Base-by-base conservation (phyloP, 371 early-diverging fungal species). In the Actinomucor elegans region DNA sequence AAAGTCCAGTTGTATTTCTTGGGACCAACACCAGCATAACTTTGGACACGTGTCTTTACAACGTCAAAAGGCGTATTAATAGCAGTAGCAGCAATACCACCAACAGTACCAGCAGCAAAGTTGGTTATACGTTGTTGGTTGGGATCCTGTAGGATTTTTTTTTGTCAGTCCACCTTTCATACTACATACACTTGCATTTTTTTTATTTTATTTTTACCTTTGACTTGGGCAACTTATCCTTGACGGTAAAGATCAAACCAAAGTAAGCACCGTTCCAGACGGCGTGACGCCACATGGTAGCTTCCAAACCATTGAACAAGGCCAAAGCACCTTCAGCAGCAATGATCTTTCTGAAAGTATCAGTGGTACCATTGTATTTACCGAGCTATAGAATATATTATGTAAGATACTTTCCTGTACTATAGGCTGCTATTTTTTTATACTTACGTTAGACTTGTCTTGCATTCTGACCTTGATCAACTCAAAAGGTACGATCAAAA, bases 41-140 rank as follows among this genome's bases (percentile, higher is more conserved):
- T 89, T 75, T 98, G 98, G 42, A 98, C 86, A 55, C 98, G 84
- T 1, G 97, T 94, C 84, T 98, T 98, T 54, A 95, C 95, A 26
- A 98, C 98, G 76, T 98, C 98, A 47, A 95, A 89, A 8, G 98
- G 97, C 21, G 96, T 97, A 75, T 98, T 98, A 48, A 94, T 63
- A 36, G 91, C 81, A 11, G 98, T 98, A 33, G 95, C 98, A 50
- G 94, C 78, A 17, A 95, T 95, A 45, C 98, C 98, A 57, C 98
- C 98, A 59, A 96, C 82, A 14, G 94, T 80, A 47, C 98, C 98
- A 53, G 97, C 94, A 40, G 87, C 73, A 77, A 98, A 97, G 81
- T 95, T 97, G 51, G 85, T 84, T 23, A 79, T 58, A 57, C 96
- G 69, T 57, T 86, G 83, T 51, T 89, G 91, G 55, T 90, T 73